Conservation (phyloP, 2,329 filamentous ascomycete genomes). For the Plenodomus lindquistii region DNA sequence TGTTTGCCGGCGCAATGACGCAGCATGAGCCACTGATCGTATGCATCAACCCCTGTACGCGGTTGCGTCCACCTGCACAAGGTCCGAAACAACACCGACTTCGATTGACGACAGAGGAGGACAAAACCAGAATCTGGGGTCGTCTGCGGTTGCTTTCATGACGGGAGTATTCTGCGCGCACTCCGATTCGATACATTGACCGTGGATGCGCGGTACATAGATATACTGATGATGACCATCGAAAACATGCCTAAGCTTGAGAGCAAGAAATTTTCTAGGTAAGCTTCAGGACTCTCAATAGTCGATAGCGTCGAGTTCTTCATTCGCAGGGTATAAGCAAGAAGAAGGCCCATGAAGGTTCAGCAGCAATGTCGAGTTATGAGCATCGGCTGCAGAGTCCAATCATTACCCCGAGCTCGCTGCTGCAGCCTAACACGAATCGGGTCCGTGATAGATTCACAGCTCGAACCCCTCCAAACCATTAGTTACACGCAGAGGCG, state of each 20-base stretch:
- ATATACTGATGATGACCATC: too few relatives aligned
- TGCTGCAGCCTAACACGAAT: conserved; percentile 37
- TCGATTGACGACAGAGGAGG: not conserved
- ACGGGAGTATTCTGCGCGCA: too few relatives aligned
- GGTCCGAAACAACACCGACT: not conserved
- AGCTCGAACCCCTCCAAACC: conserved; percentile 33
- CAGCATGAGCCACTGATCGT: not conserved
- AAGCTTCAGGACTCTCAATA: too few relatives aligned
- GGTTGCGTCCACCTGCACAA: not conserved
- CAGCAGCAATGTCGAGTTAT: not conserved
- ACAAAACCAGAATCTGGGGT: not conserved
- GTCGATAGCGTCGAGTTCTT: too few relatives aligned
- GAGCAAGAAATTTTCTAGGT: too few relatives aligned
- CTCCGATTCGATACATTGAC: too few relatives aligned
- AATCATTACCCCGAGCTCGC: conserved; percentile 24
- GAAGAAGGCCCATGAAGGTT: too few relatives aligned
- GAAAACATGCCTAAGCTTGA: too few relatives aligned
- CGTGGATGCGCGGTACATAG: too few relatives aligned
- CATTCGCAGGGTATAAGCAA: too few relatives aligned
- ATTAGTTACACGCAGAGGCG: conserved; percentile 24
- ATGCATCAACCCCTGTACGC: not conserved
- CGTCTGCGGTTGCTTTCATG: too few relatives aligned
- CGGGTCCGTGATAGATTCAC: conserved; percentile 41
- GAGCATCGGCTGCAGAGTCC: conserved; percentile 25
- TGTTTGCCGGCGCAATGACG: not conserved